Conservation (phyloP, 805 yeast genomes). For the Starmerella apis region DNA sequence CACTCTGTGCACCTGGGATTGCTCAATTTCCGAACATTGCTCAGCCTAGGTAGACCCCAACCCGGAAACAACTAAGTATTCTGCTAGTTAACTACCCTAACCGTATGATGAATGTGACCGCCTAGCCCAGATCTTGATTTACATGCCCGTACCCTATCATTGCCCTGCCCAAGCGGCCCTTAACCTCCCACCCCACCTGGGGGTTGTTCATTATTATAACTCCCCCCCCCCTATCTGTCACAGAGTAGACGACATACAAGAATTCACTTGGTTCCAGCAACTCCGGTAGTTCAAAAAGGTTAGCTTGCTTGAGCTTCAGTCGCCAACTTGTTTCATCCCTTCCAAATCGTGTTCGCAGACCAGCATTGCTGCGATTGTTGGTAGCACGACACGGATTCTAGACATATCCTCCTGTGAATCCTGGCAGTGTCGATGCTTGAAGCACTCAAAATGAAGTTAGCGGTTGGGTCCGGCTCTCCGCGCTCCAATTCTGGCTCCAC, state of each 20-base stretch:
- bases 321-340: neutral
- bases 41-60: conserved; percentile 4
- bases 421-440: neutral
- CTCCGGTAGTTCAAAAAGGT: neutral
- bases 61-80: neutral
- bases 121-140: conserved; percentile 5
- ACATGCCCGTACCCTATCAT: neutral
- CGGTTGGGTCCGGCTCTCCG: conserved; percentile 5
- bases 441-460: conserved; percentile 3
- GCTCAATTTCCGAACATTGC: conserved; percentile 3
- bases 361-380: neutral
- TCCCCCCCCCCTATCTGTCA: neutral
- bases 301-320: neutral
- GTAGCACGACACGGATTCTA: neutral
- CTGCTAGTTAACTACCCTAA: neutral
- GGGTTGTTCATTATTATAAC: conserved; percentile 2
- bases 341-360: neutral
- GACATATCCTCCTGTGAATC: neutral
- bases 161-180: conserved; percentile 3
- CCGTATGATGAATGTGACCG: neutral
- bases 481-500: conserved; percentile 2
- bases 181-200: conserved; percentile 6
- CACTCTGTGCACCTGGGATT: neutral
- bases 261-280: neutral
- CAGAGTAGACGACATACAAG: neutral